phyloP scores from a whole-genome alignment of 257 asterid species.

The Solanum dulcamara region DNA sequence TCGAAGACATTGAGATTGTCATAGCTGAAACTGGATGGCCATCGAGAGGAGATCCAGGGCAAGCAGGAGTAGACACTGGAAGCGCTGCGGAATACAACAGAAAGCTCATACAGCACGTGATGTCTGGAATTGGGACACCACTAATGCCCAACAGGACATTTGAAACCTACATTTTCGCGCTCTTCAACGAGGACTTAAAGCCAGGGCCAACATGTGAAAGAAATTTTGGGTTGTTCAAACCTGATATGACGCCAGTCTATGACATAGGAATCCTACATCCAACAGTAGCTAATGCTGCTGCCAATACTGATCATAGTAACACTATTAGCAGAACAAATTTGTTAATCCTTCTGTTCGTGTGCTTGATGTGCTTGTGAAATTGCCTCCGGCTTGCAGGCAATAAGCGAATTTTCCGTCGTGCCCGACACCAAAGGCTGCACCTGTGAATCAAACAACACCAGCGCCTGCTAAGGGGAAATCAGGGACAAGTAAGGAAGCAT shows the following conservation, averaged over 20 bases:
- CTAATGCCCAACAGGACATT: conserved; percentile 35
- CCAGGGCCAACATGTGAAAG: conserved; percentile 63
- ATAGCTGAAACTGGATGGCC: conserved; percentile 56
- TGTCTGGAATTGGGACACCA: conserved; percentile 34
- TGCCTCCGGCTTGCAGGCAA: conserved; percentile 38
- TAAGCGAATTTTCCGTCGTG: conserved; percentile 7
- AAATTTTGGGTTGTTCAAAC: conserved; percentile 50
- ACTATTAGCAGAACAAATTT: conserved; percentile 4
- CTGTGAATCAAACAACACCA: conserved; percentile 1
- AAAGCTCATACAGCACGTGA: conserved; percentile 28
- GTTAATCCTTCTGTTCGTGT: conserved; percentile 11
- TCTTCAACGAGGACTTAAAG: conserved; percentile 55
- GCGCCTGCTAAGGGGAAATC: conserved; percentile 2
- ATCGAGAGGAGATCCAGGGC: conserved; percentile 31
- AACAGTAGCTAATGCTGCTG: conserved; percentile 10
- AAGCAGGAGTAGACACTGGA: conserved; percentile 24
- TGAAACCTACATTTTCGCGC: conserved; percentile 36
- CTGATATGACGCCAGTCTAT: conserved; percentile 36
- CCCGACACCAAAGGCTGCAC: conserved; percentile 1
- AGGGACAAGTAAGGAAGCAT: conserved; percentile 16
- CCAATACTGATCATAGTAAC: neutral
- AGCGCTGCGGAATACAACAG: conserved; percentile 28
- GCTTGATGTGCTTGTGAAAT: conserved; percentile 22
- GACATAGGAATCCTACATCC: conserved; percentile 42
- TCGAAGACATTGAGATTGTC: conserved; percentile 27